Base-by-base conservation (phyloP, 257 asterid species). In the Petunia secreta region DNA sequence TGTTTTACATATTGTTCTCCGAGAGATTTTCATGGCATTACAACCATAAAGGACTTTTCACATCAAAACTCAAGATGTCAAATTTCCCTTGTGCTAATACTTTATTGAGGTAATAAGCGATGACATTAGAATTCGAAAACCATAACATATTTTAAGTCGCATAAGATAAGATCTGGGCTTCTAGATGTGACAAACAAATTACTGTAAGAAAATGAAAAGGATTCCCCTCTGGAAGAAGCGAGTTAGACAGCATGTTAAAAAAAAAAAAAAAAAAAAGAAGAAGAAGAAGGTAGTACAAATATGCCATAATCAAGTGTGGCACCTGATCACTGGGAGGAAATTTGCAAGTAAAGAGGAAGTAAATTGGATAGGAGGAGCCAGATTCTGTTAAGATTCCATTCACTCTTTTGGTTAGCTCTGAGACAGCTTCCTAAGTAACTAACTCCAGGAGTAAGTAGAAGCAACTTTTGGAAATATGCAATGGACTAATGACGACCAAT, bases 301-400 rank as follows among this genome's bases (percentile, higher is more conserved):
- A 69, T 5, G 77, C 25, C 44, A 71, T 71, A 46, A 71, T 71
- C 43, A 71, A 71, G 60, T 48, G 59, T 71, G 16, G 25, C 77
- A 48, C 77, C 40, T 69, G 43, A 46, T 10, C 25, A 25, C 16
- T 5, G 77, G 43, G 25, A 71, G 59, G 43, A 41, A 69, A 25
- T 71, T 69, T 71, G 60, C 77, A 71, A 48, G 58, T 68, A 68
- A 67, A 44, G 39, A 44, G 55, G 38, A 67, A 67, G 59, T 46
- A 48, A 16, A 54, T 69, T 71, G 10, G 44, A 48, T 71, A 10
- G 60, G 77, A 48, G 34, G 9, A 71, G 59, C 6, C 5, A 69
- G 77, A 58, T 43, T 68, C 41, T 55, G 43, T 34, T 71, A 71
- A n/a, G 1, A 34, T 71, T 71, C 44, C 1, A 71, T 71, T 48